phyloP scores from a whole-genome alignment of 495 filamentous ascomycete genomes.

The Penicillium taxi region DNA sequence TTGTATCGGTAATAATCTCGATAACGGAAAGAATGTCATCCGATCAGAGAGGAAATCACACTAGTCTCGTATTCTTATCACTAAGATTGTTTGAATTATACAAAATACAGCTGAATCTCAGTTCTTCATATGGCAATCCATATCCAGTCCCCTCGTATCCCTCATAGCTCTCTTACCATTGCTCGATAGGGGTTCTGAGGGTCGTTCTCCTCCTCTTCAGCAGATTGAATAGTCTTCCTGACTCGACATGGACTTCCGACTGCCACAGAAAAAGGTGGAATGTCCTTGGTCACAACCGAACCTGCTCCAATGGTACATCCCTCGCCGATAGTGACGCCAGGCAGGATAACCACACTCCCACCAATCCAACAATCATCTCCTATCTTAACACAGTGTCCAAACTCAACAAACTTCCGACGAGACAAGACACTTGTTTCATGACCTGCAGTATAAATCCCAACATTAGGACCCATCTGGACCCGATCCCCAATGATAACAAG shows the following conservation, averaged over 20 bases:
- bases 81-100: too few species aligned
- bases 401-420: conserved; percentile 59
- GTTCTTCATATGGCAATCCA: too few species aligned
- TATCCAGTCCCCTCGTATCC: too few species aligned
- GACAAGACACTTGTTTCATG: conserved; percentile 62
- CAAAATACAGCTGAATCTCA: too few species aligned
- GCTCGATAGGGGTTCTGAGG: conserved; percentile 11
- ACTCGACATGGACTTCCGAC: conserved; percentile 26
- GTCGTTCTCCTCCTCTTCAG: conserved; percentile 16
- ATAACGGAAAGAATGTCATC: too few species aligned
- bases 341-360: conserved; percentile 57
- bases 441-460: conserved; percentile 53
- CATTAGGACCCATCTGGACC: conserved; percentile 65
- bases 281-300: conserved; percentile 38
- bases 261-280: conserved; percentile 31
- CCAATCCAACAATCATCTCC: conserved; percentile 81
- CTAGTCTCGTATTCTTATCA: too few species aligned
- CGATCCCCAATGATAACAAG: conserved; percentile 62
- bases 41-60: too few species aligned
- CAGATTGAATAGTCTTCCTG: conserved; percentile 11
- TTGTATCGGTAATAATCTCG: too few species aligned
- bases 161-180: conserved; percentile 8
- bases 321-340: conserved; percentile 56
- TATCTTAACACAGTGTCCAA: conserved; percentile 59
- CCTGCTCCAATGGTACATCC: conserved; percentile 37